Evolutionary conservation across 148 eudicot species (phyloP).

Genomic region (Camellia lanceoleosa): DNA sequence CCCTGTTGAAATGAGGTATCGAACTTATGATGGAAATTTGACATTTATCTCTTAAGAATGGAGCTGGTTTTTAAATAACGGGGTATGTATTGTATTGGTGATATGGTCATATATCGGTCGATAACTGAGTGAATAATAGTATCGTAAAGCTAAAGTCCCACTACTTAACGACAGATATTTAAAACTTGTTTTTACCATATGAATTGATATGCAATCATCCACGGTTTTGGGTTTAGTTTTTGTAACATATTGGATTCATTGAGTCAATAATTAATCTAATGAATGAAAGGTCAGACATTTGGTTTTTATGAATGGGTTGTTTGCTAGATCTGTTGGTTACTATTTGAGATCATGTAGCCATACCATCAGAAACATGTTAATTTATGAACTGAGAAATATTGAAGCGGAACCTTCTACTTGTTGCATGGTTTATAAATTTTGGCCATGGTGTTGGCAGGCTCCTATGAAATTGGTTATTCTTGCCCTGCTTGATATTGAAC

Average conservation of each 20-base stretch:
- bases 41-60: neutral
- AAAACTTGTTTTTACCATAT: neutral
- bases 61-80: neutral
- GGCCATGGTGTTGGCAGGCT: neutral
- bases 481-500: neutral
- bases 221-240: neutral
- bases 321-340: constrained; percentile 1
- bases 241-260: neutral
- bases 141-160: too few relatives aligned
- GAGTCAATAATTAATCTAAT: neutral
- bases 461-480: neutral
- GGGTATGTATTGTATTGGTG: too few relatives aligned
- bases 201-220: neutral
- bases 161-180: too few relatives aligned
- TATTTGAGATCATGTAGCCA: neutral
- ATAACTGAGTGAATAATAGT: too few relatives aligned
- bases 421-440: neutral
- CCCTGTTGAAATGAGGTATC: constrained; percentile 68
- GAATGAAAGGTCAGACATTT: neutral
- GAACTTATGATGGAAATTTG: neutral
- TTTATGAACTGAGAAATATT: neutral
- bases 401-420: neutral
- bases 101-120: too few relatives aligned
- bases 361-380: neutral
- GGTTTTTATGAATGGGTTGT: neutral